These are phyloP conservation scores for Yamadazyma kitorensis DNA, from an alignment of 805 yeast genomes.

Conservation along the genomic window DNA sequence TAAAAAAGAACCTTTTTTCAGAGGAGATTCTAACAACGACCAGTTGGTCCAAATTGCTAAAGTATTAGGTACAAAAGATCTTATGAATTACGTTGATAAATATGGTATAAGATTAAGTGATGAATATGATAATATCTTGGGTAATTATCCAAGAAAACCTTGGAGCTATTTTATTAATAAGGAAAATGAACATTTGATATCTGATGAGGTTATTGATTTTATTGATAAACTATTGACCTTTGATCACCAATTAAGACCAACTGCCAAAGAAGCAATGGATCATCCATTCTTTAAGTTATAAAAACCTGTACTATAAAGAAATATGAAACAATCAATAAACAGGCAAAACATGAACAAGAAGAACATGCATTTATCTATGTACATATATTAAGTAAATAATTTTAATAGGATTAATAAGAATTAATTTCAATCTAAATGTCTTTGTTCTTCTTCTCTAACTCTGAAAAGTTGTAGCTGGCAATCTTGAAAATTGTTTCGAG, in stretches of 20 bases:
- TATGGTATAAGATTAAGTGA: constrained; percentile 68
- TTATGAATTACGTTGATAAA: constrained; percentile 61
- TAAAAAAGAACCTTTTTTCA: constrained; percentile 88
- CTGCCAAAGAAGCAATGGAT: constrained; percentile 84
- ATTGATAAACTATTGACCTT: constrained; percentile 71
- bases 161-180: constrained; percentile 63
- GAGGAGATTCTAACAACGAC: constrained; percentile 90
- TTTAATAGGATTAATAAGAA: too few relatives aligned
- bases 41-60: constrained; percentile 88
- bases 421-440: too few relatives aligned
- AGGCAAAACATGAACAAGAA: too few relatives aligned
- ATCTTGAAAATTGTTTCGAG: too few relatives aligned
- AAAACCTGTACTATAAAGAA: too few relatives aligned
- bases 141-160: constrained; percentile 61
- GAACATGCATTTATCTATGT: too few relatives aligned
- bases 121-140: constrained; percentile 72
- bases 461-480: too few relatives aligned
- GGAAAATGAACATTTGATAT: constrained; percentile 49
- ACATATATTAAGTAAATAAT: too few relatives aligned
- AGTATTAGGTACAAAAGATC: constrained; percentile 79
- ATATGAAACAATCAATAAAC: too few relatives aligned
- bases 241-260: constrained; percentile 83
- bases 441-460: too few relatives aligned
- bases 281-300: constrained; percentile 55
- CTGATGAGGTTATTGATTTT: constrained; percentile 61